Evolutionary conservation across 352 stramenopile species (phyloP), one percentile per base, ranked within the genome.

Genomic region (Hyaloperonospora brassicae): DNA sequence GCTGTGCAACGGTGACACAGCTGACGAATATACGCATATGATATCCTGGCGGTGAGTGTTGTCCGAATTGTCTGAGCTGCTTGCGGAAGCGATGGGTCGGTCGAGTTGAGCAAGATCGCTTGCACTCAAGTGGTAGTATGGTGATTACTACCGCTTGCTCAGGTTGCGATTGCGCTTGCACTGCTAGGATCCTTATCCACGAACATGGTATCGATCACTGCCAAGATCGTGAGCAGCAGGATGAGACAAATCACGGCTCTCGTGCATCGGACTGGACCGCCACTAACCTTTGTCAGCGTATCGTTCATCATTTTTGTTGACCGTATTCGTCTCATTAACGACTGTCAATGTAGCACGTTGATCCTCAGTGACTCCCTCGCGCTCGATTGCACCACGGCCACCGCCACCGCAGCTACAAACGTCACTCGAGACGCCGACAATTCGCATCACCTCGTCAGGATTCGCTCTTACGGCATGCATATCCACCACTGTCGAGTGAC

Each of bases 201-300:
- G 50, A 94, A 89, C 84, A 92, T 94, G 67, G 89, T 94, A 66
- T 94, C 92, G 51, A 84, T 68, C 47, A 92, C 81, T 42, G 79
- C 77, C 56, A 89, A 66, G 61, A 94, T 87, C 39, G 81, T 79
- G 30, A 92, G 79, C 51, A 93, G 66, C 42, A 93, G 50, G 55
- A 93, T 86, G 47, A 93, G 74, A 44, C 84, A 93, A 62, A 93
- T 93, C 74, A 93, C 87, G 55, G 92, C 79, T 81, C 92, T 92
- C 77, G 92, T 93, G 68, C 80, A 91, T 57, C 90, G 92, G 64
- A 91, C 81, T 22, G 65, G 72, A 22, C 81, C 84, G 25, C 84
- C 77, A 11, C 81, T 79, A 13, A 90, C 66, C 43, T 87, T 76
- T 31, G 71, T 59, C 1, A 92, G 71, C 31, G 81, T 89, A 47